Evolutionary conservation across 1,284 basidiomycete genomes (phyloP).

Genomic region (Boletus sp.): DNA sequence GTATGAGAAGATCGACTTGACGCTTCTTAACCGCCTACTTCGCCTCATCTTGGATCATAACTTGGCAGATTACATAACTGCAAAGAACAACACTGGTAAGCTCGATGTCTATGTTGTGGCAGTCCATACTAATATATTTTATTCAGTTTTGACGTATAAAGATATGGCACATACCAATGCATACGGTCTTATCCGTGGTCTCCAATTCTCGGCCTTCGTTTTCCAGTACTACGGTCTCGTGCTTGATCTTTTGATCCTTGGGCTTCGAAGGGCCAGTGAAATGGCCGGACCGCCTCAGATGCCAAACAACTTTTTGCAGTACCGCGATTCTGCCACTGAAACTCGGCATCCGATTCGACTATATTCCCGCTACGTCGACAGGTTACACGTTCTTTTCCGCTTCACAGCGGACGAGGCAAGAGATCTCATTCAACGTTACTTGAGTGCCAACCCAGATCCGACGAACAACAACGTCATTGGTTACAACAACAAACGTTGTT

Average conservation of each 20-base stretch:
- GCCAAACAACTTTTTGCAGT: slow-evolving; percentile 97
- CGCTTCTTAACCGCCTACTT: slow-evolving; percentile 87
- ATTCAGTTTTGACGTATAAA: slow-evolving; percentile 81
- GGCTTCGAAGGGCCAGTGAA: slow-evolving; percentile 90
- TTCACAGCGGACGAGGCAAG: slow-evolving; percentile 98
- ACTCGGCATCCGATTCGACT: slow-evolving; percentile 91
- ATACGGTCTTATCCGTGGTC: slow-evolving; percentile 88
- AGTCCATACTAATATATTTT: slow-evolving; percentile 2
- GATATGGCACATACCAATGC: slow-evolving; percentile 92
- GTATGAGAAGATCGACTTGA: slow-evolving; percentile 97
- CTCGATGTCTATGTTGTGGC: not conserved
- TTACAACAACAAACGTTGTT: slow-evolving; percentile 99
- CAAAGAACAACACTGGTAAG: slow-evolving; percentile 89
- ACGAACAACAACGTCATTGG: slow-evolving; percentile 99
- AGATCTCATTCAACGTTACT: slow-evolving; percentile 96
- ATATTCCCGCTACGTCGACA: slow-evolving; percentile 93
- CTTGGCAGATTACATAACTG: slow-evolving; percentile 95
- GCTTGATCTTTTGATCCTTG: slow-evolving; percentile 88
- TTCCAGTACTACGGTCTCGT: slow-evolving; percentile 96
- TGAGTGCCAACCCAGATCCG: slow-evolving; percentile 95
- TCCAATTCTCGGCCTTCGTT: slow-evolving; percentile 95
- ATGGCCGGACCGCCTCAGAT: slow-evolving; percentile 94
- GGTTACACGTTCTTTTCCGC: slow-evolving; percentile 92
- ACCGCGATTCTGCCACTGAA: slow-evolving; percentile 88
- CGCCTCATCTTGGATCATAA: slow-evolving; percentile 96